Base-by-base conservation (phyloP, 106 monocot genomes). In the Acorus calamus region DNA sequence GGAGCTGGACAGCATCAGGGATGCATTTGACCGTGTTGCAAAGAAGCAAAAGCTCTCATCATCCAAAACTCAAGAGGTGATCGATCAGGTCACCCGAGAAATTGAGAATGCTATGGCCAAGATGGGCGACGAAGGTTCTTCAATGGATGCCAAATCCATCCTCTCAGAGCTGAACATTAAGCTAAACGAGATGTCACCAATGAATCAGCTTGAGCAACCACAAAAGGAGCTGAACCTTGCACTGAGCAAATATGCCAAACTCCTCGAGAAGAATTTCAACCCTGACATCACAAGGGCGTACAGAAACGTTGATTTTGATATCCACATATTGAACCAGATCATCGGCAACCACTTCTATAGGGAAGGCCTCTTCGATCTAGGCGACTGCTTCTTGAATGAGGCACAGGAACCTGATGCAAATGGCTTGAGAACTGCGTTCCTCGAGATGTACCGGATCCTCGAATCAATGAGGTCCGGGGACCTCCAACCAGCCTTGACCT, bases 21-120 rank as follows among this genome's bases (percentile, higher is more conserved):
- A 98, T 77, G 78, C 83, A 63, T 98, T 98, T 66, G 98, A 92
- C 12, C 69, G 88, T 62, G 85, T 81, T 70, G 56, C 74, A 49
- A 89, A 98, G 70, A 98, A 88, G 58, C 98, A 92, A 59, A 86
- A 79, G 56, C 61, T 85, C 48, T 92, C 85, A 8, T 85, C 83
- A 43, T 68, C 79, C n/a, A 81, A 71, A 77, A 75, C 77, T 3
- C 76, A 70, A 64, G 85, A 98, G 69, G 63, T 92, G 3, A 71
- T 98, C 10, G 81, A 85, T 60, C 72, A 67, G 11, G 44, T 92
- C 9, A 57, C 44, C 3, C 58, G 42, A 61, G 88, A 85, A 52
- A 73, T 98, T 55, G 83, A 92, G 63, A 65, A 66, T 50, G 65
- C 78, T 14, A 46, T 86, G 58, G 6, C 14, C 3, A 83, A 86